Evolutionary conservation across 306 rosid genomes (phyloP).

Genomic region (Trifolium pratense): DNA sequence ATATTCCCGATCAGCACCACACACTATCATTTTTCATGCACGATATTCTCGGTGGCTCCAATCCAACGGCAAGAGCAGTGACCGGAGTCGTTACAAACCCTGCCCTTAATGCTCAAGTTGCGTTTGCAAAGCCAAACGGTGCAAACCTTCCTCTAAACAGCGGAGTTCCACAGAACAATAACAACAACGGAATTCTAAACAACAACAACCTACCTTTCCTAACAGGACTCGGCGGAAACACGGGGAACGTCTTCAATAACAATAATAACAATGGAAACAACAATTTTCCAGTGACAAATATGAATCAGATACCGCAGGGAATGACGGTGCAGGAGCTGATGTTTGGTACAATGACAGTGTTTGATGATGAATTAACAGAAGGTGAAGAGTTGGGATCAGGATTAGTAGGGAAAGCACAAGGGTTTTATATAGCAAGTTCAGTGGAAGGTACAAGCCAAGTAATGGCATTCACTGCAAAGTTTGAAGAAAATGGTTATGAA

Average conservation of each 20-base stretch:
- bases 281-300: constrained; percentile 53
- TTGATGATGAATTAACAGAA: constrained; percentile 82
- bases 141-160: constrained; percentile 67
- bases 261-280: constrained; percentile 50
- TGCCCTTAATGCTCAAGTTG: constrained; percentile 73
- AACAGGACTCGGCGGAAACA: constrained; percentile 73
- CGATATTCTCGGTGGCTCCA: constrained; percentile 81
- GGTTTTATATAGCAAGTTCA: constrained; percentile 73
- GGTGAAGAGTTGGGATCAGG: constrained; percentile 79
- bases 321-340: constrained; percentile 62
- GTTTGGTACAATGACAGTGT: constrained; percentile 82
- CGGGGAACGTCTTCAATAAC: constrained; percentile 57
- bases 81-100: constrained; percentile 79
- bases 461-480: constrained; percentile 79
- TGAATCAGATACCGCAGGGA: constrained; percentile 62
- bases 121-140: constrained; percentile 88
- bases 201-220: constrained; percentile 90
- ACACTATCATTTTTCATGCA: constrained; percentile 72
- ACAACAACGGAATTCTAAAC: constrained; percentile 70
- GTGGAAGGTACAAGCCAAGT: constrained; percentile 80
- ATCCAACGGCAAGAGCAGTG: constrained; percentile 76
- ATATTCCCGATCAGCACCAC: constrained; percentile 48
- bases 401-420: constrained; percentile 80
- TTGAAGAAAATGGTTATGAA: constrained; percentile 64
- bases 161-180: constrained; percentile 65